phyloP scores from a whole-genome alignment of 2,329 filamentous ascomycete genomes.

The Dactylellina parvicollis region DNA sequence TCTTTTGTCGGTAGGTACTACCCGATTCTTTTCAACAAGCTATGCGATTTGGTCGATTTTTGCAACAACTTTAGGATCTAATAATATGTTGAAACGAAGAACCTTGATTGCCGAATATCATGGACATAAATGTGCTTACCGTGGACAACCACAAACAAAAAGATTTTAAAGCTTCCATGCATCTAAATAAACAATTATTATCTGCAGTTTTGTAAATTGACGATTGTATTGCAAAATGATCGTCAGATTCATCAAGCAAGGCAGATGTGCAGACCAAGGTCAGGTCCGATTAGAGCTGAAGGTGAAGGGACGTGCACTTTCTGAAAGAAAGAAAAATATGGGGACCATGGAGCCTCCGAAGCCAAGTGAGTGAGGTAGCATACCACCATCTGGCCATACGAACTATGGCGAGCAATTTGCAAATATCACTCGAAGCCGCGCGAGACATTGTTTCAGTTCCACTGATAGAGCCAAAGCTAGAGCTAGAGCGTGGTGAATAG shows the following conservation, averaged over 20 bases:
- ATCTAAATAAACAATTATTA: not conserved
- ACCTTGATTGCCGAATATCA: conserved; percentile 17
- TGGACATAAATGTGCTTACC: not conserved
- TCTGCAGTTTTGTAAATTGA: not conserved
- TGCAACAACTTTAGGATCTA: conserved; percentile 9
- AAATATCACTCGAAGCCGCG: conserved; percentile 18
- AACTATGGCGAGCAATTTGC: conserved; percentile 11
- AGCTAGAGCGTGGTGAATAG: conserved; percentile 31
- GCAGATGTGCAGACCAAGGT: conserved; percentile 34
- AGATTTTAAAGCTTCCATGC: not conserved
- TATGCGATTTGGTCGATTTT: not conserved
- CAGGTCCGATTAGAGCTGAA: conserved; percentile 11
- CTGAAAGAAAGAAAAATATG: conserved; percentile 3
- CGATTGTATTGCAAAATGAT: conserved; percentile 17
- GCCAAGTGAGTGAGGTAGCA: too few relatives aligned
- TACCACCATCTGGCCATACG: too few relatives aligned
- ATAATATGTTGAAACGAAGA: conserved; percentile 19
- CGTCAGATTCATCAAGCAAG: conserved; percentile 27
- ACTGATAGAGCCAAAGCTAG: conserved; percentile 20
- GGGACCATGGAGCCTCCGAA: not conserved
- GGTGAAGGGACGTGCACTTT: conserved; percentile 24
- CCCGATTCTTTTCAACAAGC: not conserved
- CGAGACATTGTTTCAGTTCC: conserved; percentile 49
- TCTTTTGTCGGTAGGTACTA: conserved; percentile 2
- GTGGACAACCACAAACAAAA: not conserved